Evolutionary conservation across 768 basidiomycete genomes (phyloP), one percentile per base, ranked within the genome.

Genomic region (Tulasnella sp.): DNA sequence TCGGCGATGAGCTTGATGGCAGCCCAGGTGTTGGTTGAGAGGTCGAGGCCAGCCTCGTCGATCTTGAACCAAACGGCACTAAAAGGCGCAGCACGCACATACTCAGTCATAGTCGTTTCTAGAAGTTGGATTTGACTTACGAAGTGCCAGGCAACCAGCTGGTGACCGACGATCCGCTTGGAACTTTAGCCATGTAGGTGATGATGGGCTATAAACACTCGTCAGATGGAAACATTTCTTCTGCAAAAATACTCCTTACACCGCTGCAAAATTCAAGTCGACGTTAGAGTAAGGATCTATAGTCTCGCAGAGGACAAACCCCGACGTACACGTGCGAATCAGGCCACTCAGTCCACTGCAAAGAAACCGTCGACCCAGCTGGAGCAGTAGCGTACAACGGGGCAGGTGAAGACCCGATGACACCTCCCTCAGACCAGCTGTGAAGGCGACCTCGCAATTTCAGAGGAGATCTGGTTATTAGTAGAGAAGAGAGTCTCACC

Each of bases 1-100:
- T 82, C 78, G 6, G 80, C 80, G 34, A 87, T 82, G 25, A 85
- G 71, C 72, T 85, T 83, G 0, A 85, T 84, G 22, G 85, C 82
- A 2, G 86, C 86, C 87, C 86, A 86, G 67, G 83, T 82, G 71
- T 83, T 83, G 2, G 83, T 77, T 12, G 52, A 39, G 29, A 39
- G 22, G 82, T 83, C 79, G 36, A 86, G 86, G n/a, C 87, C 87
- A 37, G 81, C 67, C 75, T 87, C 80, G n/a, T 83, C 83, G 22
- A 87, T 84, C 79, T 87, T 87, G 85, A 87, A 87, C 87, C 87
- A 87, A 5, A 87, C 86, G 19, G 85, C 84, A 31, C 86, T 86
- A 69, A 40, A 22, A 52, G 67, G 31, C 38, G 39, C 3, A 49
- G 49, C 22, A 49, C 22, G 49, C 9, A 34, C 31, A 17, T 42